phyloP scores from a whole-genome alignment of 495 filamentous ascomycete species.

The Alectoria sarmentosa region DNA sequence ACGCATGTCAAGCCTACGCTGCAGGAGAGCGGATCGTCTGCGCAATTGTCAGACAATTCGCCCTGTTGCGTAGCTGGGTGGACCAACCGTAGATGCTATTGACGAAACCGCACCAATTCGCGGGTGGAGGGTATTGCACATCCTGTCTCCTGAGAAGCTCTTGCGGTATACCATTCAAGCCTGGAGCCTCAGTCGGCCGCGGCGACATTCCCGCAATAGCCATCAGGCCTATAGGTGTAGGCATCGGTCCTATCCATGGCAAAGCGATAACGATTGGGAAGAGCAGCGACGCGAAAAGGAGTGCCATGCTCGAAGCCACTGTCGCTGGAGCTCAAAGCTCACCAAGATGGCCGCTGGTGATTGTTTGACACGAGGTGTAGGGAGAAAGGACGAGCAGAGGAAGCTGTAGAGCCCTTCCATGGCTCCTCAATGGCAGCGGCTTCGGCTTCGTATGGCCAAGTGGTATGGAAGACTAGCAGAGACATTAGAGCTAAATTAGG shows the following conservation, averaged over 20 bases:
- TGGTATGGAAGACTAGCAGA: neutral
- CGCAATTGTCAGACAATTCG: neutral
- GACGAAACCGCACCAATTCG: constrained; percentile 30
- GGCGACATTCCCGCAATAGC: constrained; percentile 22
- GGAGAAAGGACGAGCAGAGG: neutral
- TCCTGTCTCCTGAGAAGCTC: constrained; percentile 21
- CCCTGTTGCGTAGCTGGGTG: too few species aligned
- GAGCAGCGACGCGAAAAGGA: constrained; percentile 11
- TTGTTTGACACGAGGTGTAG: neutral
- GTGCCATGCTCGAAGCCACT: neutral
- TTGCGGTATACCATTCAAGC: constrained; percentile 22
- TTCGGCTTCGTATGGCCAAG: neutral
- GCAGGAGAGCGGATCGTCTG: constrained; percentile 25
- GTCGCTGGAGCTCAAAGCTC: neutral
- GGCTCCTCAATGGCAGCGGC: neutral
- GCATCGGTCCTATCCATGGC: constrained; percentile 22
- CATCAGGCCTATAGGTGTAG: constrained; percentile 21
- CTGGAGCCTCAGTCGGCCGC: constrained; percentile 23
- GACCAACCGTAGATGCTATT: constrained; percentile 19
- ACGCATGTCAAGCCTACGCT: constrained; percentile 21
- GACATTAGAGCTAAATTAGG: neutral
- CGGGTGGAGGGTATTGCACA: constrained; percentile 21
- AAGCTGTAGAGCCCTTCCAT: neutral
- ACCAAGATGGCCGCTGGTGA: neutral
- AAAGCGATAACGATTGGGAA: constrained; percentile 14